These are phyloP conservation scores for Sarocladiaceae sp. DNA, from an alignment of 2,329 filamentous ascomycete genomes.

Conservation along the genomic window DNA sequence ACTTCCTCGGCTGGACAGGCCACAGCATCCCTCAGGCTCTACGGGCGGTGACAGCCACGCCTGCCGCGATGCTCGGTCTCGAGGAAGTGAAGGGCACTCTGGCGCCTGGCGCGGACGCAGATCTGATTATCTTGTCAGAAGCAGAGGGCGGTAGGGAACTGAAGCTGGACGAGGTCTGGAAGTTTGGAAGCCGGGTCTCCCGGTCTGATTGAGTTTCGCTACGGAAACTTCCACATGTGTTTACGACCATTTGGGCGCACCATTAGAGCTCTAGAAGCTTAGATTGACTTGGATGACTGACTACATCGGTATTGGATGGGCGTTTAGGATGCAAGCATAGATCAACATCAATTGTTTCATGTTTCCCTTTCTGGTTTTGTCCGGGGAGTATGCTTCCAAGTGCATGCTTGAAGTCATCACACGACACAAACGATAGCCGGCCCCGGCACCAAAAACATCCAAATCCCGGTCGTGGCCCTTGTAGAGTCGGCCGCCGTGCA, in stretches of 20 bases:
- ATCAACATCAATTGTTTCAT: neutral
- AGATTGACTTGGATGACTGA: neutral
- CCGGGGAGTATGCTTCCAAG: too few species aligned
- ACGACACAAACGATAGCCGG: too few species aligned
- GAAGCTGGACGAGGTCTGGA: conserved; percentile 73
- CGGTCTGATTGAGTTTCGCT: conserved; percentile 14
- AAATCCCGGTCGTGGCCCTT: too few species aligned
- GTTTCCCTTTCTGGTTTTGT: too few species aligned
- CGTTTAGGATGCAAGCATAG: neutral
- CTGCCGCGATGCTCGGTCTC: conserved; percentile 71
- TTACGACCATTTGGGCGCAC: neutral
- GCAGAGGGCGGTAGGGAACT: conserved; percentile 46
- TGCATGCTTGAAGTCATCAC: too few species aligned
- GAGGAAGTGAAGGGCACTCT: conserved; percentile 62
- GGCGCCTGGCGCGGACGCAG: conserved; percentile 60
- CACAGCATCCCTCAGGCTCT: conserved; percentile 64
- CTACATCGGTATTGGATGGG: neutral
- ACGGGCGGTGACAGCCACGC: conserved; percentile 69
- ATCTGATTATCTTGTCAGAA: conserved; percentile 65
- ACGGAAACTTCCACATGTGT: neutral
- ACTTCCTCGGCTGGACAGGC: conserved; percentile 74
- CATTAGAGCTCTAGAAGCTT: neutral
- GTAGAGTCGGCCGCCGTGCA: neutral
- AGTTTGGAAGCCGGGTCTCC: conserved; percentile 60
- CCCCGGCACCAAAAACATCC: too few species aligned